Evolutionary conservation across 164 flowering plant genomes (phyloP), one percentile per base, ranked within the genome.

Genomic region (Berberis thunbergii): DNA sequence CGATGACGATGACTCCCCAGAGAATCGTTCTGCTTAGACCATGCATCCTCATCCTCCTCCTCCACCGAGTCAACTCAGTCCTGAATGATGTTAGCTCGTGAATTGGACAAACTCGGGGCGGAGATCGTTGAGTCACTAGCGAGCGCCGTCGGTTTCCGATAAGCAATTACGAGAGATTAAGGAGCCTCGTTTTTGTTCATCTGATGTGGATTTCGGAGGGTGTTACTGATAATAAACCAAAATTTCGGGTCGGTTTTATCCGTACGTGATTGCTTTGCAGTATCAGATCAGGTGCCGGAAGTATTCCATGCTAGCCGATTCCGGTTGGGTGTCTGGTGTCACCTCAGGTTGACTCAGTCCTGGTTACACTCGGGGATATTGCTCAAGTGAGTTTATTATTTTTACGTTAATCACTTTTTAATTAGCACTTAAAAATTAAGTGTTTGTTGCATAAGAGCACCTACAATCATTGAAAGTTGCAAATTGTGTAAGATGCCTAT

Each of bases 361-460:
- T 91, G 71, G 85, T 91, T 8, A 86, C 94, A 0, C 39, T 86
- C 6, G 97, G 97, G 5, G 97, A 91, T 76, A 79, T 91, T 49
- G 89, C 91, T 58, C 91, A 91, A 73, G 96, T 85, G 53, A 73
- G 72, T 64, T 11, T 42, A 7, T 7, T 40, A 56, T 56, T 6
- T 26, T 56, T 56, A 1, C 1, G n/a, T 56, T 56, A 11, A 11
- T 6, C 52, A 49, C 52, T 49, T 49, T 49, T 49, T 6, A 49
- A 49, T 49, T 26, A 26, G 26, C 26, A 26, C 26, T 26, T 26
- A 26, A 26, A 26, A 26, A 26, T 26, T 26, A 26, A 26, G 26
- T 26, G 26, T n/a, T 26, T 26, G 26, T 26, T 26, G 26, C 26
- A 26, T 26, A 26, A 26, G 26, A 26, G 26, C 26, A 26, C 26